phyloP scores from a whole-genome alignment of 2,329 filamentous ascomycete genomes.

The Chaetomiaceae sp. region DNA sequence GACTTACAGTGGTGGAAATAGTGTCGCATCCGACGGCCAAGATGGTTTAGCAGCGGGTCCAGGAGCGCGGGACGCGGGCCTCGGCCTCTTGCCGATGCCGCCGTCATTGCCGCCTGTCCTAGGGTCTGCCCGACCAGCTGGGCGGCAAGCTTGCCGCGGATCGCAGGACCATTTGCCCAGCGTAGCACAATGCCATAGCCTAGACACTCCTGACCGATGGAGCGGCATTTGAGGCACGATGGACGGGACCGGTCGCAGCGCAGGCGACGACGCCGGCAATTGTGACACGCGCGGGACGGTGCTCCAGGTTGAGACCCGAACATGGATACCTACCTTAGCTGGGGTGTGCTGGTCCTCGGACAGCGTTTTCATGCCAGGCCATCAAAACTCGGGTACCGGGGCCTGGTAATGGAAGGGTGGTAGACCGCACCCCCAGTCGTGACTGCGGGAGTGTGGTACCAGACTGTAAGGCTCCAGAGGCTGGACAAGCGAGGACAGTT shows the following conservation, averaged over 20 bases:
- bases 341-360: neutral
- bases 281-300: conserved; percentile 45
- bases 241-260: conserved; percentile 57
- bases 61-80: conserved; percentile 32
- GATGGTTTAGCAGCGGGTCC: conserved; percentile 51
- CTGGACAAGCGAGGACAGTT: no score
- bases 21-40: conserved; percentile 39
- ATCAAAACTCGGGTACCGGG: no score
- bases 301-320: conserved; percentile 2
- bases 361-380: no score
- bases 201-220: conserved; percentile 51
- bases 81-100: neutral
- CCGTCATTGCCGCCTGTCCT: neutral
- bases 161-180: conserved; percentile 49
- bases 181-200: conserved; percentile 56
- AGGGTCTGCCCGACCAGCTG: neutral
- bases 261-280: conserved; percentile 54
- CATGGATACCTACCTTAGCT: no score
- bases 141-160: conserved; percentile 40
- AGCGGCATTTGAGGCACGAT: conserved; percentile 52
- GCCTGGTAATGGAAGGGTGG: no score
- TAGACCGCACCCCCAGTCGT: no score
- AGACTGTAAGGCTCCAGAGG: no score
- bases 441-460: no score
- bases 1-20: conserved; percentile 47